These are phyloP conservation scores for Zizania palustris DNA, from an alignment of 202 grass and related monocot genomes.

Conservation along the genomic window DNA sequence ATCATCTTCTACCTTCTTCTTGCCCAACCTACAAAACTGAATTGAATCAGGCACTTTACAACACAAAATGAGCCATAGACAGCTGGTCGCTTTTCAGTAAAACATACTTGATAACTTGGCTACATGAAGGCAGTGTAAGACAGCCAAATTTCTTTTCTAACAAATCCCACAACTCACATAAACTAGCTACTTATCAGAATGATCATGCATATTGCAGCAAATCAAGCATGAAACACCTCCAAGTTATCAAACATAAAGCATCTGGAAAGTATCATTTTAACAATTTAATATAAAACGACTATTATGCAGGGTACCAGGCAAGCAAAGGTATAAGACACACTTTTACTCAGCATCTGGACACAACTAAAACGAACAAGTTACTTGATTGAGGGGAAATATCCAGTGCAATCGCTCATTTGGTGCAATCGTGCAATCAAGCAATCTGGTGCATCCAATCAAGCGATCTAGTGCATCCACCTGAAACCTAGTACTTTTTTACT, in stretches of 20 bases:
- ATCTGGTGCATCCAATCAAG: no score
- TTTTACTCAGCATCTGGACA: background rate
- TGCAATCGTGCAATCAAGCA: no score
- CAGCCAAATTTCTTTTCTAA: background rate
- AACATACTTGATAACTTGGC: slow-evolving; percentile 12
- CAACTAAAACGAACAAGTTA: slow-evolving; percentile 9
- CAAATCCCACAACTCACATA: background rate
- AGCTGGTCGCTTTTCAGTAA: background rate
- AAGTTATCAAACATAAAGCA: background rate
- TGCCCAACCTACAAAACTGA: slow-evolving; percentile 74
- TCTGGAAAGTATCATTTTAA: background rate
- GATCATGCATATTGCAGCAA: slow-evolving; percentile 2
- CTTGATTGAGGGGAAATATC: no score
- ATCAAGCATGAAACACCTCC: slow-evolving; percentile 6
- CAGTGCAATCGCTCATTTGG: no score
- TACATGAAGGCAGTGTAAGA: background rate
- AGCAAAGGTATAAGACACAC: background rate
- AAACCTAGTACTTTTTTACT: no score
- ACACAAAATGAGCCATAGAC: background rate
- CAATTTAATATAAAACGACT: slow-evolving; percentile 14
- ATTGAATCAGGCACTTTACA: slow-evolving; percentile 33
- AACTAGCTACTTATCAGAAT: background rate
- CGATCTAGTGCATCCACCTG: no score
- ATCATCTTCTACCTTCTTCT: slow-evolving; percentile 76
- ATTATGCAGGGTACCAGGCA: background rate